Conservation (phyloP, 75 land plant species). For the Cunninghamia lanceolata region DNA sequence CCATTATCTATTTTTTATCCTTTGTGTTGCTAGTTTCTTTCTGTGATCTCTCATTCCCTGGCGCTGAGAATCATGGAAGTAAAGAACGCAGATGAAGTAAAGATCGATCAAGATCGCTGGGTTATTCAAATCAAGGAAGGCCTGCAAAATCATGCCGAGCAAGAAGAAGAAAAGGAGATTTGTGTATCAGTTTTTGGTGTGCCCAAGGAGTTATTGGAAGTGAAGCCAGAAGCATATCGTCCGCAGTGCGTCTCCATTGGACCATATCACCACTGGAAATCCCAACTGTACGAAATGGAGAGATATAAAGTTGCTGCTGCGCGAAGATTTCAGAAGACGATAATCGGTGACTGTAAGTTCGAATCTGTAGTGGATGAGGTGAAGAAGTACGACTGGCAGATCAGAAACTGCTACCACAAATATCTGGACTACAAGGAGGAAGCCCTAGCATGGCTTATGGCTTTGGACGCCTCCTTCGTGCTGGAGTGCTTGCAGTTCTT, state of each 20-base stretch:
- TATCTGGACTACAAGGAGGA: background rate
- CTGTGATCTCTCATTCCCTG: no score
- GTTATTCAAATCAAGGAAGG: background rate
- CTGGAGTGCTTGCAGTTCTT: background rate
- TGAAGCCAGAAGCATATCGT: no score
- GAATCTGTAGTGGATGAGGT: background rate
- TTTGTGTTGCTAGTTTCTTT: no score
- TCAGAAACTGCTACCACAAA: background rate
- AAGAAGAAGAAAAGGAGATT: background rate
- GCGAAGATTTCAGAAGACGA: background rate
- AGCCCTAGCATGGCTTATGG: background rate
- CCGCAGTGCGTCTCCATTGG: background rate
- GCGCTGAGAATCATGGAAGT: no score
- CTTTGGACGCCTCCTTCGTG: background rate
- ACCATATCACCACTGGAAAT: background rate
- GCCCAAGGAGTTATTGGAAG: background rate
- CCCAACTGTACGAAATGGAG: background rate
- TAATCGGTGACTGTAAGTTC: background rate
- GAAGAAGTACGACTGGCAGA: background rate
- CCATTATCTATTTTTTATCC: no score
- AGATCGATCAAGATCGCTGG: no score
- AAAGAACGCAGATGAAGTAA: no score
- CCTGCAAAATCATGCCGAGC: background rate
- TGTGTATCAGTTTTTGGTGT: background rate
- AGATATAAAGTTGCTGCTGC: background rate